Evolutionary conservation across 1,139 yeast genomes (phyloP).

Genomic region (Blastobotrys elegans): DNA sequence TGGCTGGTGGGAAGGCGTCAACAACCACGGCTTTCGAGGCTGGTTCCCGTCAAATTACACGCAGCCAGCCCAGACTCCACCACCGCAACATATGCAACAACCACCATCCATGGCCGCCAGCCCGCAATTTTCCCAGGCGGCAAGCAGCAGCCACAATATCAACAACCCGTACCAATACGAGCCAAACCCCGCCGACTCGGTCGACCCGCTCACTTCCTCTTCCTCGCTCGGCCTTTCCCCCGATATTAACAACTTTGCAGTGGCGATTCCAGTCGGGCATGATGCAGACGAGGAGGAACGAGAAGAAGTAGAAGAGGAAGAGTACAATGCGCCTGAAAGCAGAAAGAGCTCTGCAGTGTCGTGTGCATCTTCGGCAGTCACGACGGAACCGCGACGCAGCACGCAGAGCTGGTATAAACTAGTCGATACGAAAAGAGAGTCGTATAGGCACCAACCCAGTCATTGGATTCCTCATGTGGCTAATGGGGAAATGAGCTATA

Average conservation of each 20-base stretch:
- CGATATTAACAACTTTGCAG: constrained; percentile 14
- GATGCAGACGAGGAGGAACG: constrained; percentile 7
- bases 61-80: constrained; percentile 20
- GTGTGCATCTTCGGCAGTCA: constrained; percentile 3
- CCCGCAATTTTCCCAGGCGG: not conserved
- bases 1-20: constrained; percentile 38
- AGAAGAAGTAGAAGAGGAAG: not conserved
- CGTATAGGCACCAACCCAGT: constrained; percentile 19
- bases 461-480: constrained; percentile 31
- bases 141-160: not conserved
- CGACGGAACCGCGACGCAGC: not conserved
- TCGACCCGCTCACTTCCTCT: constrained; percentile 13
- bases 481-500: constrained; percentile 27
- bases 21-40: constrained; percentile 28
- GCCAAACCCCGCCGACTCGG: constrained; percentile 6
- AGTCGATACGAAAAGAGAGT: constrained; percentile 18
- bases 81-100: constrained; percentile 2
- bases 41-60: constrained; percentile 37
- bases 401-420: constrained; percentile 16
- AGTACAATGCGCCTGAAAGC: constrained; percentile 1
- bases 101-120: constrained; percentile 3
- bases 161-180: constrained; percentile 2
- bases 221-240: constrained; percentile 14
- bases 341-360: constrained; percentile 8
- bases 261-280: constrained; percentile 11